Evolutionary conservation across 2,329 filamentous ascomycete species (phyloP), one percentile per base, ranked within the genome.

Genomic region (Canariomyces notabilis): DNA sequence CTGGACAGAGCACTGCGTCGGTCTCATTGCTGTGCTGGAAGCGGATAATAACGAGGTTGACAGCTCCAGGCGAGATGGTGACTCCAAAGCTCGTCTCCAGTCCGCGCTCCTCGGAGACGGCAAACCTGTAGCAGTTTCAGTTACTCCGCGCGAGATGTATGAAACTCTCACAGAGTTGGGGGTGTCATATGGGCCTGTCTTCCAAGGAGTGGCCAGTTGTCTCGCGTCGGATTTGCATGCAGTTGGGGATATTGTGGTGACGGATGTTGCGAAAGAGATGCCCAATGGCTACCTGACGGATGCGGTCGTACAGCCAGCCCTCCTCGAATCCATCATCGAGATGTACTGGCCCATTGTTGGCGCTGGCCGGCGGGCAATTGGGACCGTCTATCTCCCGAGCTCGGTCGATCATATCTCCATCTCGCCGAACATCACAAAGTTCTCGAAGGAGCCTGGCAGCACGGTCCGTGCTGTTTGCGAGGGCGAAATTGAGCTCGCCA

Each of bases 1-100:
- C 9, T 82, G 79, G 79, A 71, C 72, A 0, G 75, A 82, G 55
- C 74, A 83, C 55, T 81, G 77, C 57, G 67, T 71, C 40, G 76
- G 76, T n/a, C 63, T 76, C 2, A 65, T 80, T 8, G 61, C 67
- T 5, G 66, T 73, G 3, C 61, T 62, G 37, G 51, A 59, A 7
- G 53, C 55, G 6, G 63, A 69, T 11, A 49, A 58, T 1, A 71
- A 73, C 49, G 66, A 67, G 5, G 66, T 75, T 1, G 67, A 72
- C 39, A 63, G 65, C 22, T 54, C 54, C n/a, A 61, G 59, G 46
- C 62, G 60, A 38, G 55, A 35, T 32, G 51, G 59, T 9, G 58
- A 60, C 5, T 58, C 61, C 1, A 54, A 60, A 14, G 48, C 60
- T n/a, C 51, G 58, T 4, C 53, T 70, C 6, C 53, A 60, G 29